Conservation (phyloP, 345 rosid genomes). For the Salix koriyanagi region DNA sequence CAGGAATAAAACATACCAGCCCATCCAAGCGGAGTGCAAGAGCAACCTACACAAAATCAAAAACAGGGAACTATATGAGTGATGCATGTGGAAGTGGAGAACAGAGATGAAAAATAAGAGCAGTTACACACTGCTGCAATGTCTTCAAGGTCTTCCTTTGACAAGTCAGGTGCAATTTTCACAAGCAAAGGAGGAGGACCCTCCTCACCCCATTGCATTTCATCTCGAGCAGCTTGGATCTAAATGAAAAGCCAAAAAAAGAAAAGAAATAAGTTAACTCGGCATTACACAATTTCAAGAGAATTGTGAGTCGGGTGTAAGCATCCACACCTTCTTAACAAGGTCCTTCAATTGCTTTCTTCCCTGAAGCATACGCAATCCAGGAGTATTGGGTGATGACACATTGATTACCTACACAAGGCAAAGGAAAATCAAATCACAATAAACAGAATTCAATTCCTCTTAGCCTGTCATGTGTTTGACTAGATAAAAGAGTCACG, state of each 20-base stretch:
- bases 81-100: not conserved
- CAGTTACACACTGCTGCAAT: constrained; percentile 75
- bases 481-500: not conserved
- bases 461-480: not conserved
- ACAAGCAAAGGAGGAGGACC: constrained; percentile 97
- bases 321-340: constrained; percentile 65
- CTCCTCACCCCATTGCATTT: constrained; percentile 99
- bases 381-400: constrained; percentile 96
- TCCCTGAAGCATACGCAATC: constrained; percentile 93
- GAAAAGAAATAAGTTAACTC: not conserved
- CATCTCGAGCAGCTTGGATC: constrained; percentile 99
- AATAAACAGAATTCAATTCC: not conserved
- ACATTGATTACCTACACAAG: constrained; percentile 75
- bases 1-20: constrained; percentile 49
- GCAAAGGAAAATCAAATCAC: constrained; percentile 2
- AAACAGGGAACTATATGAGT: constrained; percentile 31
- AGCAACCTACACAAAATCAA: constrained; percentile 63
- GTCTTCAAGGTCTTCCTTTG: constrained; percentile 93
- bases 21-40: constrained; percentile 95
- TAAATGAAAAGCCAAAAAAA: constrained; percentile 19
- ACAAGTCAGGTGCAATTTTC: constrained; percentile 94
- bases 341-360: constrained; percentile 92
- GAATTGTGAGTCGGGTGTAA: not conserved
- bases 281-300: not conserved
- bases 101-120: constrained; percentile 4